Conservation (phyloP, 306 rosid genomes). For the Casuarina glauca region DNA sequence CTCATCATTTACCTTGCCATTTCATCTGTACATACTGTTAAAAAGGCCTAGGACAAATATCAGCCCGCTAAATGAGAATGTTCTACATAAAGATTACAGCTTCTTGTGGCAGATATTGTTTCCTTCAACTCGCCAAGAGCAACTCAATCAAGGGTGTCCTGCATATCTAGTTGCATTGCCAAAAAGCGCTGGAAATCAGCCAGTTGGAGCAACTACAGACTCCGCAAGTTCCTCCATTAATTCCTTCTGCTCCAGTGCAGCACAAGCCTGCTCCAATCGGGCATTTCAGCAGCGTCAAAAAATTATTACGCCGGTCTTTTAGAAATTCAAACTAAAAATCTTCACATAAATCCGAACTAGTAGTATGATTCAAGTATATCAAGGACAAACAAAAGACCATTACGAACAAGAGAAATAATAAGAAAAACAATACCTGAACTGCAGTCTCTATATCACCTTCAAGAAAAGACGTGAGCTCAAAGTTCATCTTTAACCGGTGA, state of each 20-base stretch:
- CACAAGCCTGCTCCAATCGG: conserved; percentile 68
- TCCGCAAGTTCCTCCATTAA: conserved; percentile 91
- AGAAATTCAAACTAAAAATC: background rate
- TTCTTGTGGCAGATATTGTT: conserved; percentile 8
- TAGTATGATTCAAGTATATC: background rate
- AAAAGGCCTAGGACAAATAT: background rate
- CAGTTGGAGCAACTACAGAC: conserved; percentile 56
- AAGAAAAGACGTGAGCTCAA: conserved; percentile 86
- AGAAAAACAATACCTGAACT: conserved; percentile 69
- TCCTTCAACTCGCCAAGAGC: conserved; percentile 21
- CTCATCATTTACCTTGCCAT: background rate
- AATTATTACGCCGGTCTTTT: background rate
- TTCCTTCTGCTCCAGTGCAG: conserved; percentile 75
- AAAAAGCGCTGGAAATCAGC: conserved; percentile 40
- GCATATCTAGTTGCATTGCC: conserved; percentile 6
- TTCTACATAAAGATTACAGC: conserved; percentile 16
- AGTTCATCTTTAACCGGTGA: conserved; percentile 85
- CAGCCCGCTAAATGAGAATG: background rate
- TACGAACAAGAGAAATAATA: background rate
- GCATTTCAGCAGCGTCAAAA: conserved; percentile 5
- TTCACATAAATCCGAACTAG: conserved; percentile 15
- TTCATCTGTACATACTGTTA: background rate
- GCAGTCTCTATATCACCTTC: conserved; percentile 77
- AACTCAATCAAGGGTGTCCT: conserved; percentile 6
- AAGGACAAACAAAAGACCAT: conserved; percentile 3